Conservation (phyloP, 2,329 filamentous ascomycete genomes). For the Aspergillus persii region DNA sequence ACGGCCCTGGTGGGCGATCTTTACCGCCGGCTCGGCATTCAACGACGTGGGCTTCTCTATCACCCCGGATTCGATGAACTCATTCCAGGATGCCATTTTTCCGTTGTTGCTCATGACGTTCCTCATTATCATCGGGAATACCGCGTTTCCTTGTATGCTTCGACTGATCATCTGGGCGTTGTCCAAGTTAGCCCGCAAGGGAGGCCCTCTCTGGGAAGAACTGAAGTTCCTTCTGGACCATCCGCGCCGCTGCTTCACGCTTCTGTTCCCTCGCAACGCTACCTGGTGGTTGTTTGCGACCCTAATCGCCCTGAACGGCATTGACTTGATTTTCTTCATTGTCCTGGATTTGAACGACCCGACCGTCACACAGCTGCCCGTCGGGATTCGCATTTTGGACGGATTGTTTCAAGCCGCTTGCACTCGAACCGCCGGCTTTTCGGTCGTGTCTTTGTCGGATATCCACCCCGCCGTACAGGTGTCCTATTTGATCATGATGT, state of each 20-base stretch:
- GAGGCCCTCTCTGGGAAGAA: constrained; percentile 80
- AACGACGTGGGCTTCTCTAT: constrained; percentile 94
- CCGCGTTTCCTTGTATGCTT: constrained; percentile 91
- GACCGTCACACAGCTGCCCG: constrained; percentile 65
- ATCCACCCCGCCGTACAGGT: constrained; percentile 90
- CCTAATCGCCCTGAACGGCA: constrained; percentile 73
- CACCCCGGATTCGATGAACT: constrained; percentile 90
- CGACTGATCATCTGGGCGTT: constrained; percentile 86
- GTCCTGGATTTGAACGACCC: constrained; percentile 80
- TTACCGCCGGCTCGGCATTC: constrained; percentile 82
- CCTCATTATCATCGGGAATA: constrained; percentile 91
- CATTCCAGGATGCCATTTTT: constrained; percentile 75
- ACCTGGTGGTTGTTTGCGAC: constrained; percentile 97
- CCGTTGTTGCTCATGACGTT: constrained; percentile 76
- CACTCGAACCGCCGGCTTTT: constrained; percentile 86
- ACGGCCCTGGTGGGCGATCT: constrained; percentile 86
- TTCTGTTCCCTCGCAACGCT: constrained; percentile 83
- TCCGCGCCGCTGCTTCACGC: constrained; percentile 90
- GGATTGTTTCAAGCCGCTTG: constrained; percentile 87
- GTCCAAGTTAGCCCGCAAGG: constrained; percentile 64
- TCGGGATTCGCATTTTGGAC: constrained; percentile 74
- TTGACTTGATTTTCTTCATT: constrained; percentile 89
- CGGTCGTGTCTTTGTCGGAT: constrained; percentile 70
- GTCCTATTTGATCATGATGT: constrained; percentile 98
- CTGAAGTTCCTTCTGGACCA: constrained; percentile 88